Base-by-base conservation (phyloP, 805 yeast genomes). In the Yarrowia yakushimensis region DNA sequence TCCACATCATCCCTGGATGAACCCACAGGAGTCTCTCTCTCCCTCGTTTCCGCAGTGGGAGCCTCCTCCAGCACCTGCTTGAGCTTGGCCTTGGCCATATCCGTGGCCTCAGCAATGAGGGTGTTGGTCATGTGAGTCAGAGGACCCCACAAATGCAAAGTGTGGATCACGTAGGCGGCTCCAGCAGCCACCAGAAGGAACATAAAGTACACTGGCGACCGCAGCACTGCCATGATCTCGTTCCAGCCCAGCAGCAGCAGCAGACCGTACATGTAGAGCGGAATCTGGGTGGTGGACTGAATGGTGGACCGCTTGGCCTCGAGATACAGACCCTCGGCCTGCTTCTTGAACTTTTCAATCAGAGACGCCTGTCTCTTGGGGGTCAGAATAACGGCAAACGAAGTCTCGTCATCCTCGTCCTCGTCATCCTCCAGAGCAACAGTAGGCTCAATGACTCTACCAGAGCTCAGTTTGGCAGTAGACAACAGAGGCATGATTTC, bases 161-260 rank as follows among this genome's bases (percentile, higher is more conserved):
- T 81, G 70, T 88, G 86, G 64, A 90, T 80, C 57, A 88, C 81
- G 71, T 87, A 90, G 1, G 81, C 71, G 1, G 83, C 87, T 0
- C 88, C 89, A 1, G 81, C 81, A 0, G 80, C 46, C 11, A 90
- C 57, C 45, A 92, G 71, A 1, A 82, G 68, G 54, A 91, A 72
- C 39, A 73, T 42, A 66, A 92, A 84, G 67, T 88, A 81, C n/a
- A 93, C 69, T 60, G 99, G 97, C 71, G 89, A 92, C 66, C 96
- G 82, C 45, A 94, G 70, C 17, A 94, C 83, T 10, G 94, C 87
- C 87, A 91, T 82, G 67, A 94, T 86, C 78, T 94, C 97, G 73
- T 92, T 92, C 97, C 97, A 94, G 10, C 99, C 99, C 22, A 94
- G 77, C 3, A 88, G 84, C 2, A 87, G 73, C 23, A 94, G 76